These are phyloP conservation scores for Wallacemonas sp. DNA, from an alignment of 208 protist genomes.

Conservation along the genomic window DNA sequence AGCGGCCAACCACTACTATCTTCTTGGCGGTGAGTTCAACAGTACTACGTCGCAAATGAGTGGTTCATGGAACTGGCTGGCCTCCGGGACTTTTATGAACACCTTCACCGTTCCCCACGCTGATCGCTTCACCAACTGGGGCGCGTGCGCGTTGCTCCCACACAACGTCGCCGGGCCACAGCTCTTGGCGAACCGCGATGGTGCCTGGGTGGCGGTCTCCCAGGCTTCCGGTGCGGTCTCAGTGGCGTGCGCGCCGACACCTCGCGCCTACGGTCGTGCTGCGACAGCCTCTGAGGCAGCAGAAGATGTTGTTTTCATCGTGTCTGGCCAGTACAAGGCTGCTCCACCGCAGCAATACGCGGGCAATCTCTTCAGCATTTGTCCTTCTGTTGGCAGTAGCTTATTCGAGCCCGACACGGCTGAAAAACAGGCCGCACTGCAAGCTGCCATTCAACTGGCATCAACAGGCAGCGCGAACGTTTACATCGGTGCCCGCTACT, in stretches of 20 bases:
- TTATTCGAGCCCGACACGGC: background rate
- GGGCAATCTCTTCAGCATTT: background rate
- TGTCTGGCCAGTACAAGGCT: too few species aligned
- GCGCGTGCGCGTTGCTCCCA: too few species aligned
- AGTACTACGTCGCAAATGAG: background rate
- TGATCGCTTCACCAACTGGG: conserved; percentile 1
- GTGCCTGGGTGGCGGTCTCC: too few species aligned
- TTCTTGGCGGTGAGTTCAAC: background rate
- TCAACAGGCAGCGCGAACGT: background rate
- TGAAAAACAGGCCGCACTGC: background rate
- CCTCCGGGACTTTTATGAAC: background rate
- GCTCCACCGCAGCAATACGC: background rate
- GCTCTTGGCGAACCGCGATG: too few species aligned
- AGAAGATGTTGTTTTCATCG: too few species aligned
- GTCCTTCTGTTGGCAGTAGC: background rate
- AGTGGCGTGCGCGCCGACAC: background rate
- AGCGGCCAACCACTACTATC: background rate
- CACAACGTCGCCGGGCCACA: too few species aligned
- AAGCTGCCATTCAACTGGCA: background rate
- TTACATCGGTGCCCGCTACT: background rate
- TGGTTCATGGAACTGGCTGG: background rate
- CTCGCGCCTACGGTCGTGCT: background rate
- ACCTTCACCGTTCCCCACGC: background rate
- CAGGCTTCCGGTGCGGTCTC: too few species aligned
- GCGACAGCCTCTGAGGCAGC: too few species aligned